Conservation (phyloP, 1,139 yeast species). For the Hemisphaericaspora xylanilytica region DNA sequence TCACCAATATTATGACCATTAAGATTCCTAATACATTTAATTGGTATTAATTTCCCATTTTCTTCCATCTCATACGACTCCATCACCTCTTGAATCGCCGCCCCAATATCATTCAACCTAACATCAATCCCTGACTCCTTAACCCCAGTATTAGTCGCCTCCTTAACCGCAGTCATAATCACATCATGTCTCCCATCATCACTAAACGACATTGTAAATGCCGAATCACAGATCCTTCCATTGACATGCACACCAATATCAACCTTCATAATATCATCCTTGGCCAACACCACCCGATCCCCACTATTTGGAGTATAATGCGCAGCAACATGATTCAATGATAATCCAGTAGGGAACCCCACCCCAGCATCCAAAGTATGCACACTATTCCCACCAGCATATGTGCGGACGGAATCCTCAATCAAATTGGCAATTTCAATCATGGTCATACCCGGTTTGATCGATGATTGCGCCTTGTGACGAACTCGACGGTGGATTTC, state of each 20-base stretch:
- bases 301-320: constrained; percentile 98
- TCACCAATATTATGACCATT: constrained; percentile 92
- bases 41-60: constrained; percentile 79
- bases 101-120: constrained; percentile 92
- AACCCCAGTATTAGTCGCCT: constrained; percentile 92
- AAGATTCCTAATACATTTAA: constrained; percentile 86
- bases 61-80: constrained; percentile 92
- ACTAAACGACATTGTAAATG: constrained; percentile 89
- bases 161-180: constrained; percentile 78
- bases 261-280: constrained; percentile 94
- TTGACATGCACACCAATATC: constrained; percentile 97
- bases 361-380: constrained; percentile 75
- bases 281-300: constrained; percentile 72
- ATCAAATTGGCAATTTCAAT: constrained; percentile 85
- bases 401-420: constrained; percentile 78
- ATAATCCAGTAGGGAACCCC: constrained; percentile 97
- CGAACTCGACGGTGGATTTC: constrained; percentile 94
- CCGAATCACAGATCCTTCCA: constrained; percentile 94
- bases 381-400: constrained; percentile 65
- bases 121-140: constrained; percentile 95
- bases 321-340: constrained; percentile 92
- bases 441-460: constrained; percentile 92
- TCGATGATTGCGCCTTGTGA: constrained; percentile 66
- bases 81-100: constrained; percentile 94
- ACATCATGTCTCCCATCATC: constrained; percentile 65